phyloP scores from a whole-genome alignment of 305 asterid genomes.

The Fraxinus latifolia region DNA sequence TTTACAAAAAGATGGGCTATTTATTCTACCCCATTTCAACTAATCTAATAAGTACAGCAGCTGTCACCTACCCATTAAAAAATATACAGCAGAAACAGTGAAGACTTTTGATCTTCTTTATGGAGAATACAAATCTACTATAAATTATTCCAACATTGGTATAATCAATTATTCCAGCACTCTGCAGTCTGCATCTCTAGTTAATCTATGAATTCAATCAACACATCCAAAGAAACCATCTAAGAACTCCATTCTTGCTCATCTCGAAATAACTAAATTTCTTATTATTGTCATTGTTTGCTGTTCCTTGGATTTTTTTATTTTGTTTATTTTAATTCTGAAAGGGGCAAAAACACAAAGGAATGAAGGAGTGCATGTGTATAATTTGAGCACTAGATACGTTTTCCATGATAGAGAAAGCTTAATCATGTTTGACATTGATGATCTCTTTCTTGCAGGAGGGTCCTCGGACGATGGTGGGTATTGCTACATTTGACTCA shows the following conservation, averaged over 20 bases:
- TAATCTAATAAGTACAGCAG: not conserved
- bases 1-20: not conserved
- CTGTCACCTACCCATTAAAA: not conserved
- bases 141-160: not conserved
- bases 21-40: not conserved
- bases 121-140: not conserved
- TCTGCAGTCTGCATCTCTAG: not conserved
- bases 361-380: not conserved
- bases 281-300: not conserved
- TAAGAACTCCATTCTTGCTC: not conserved
- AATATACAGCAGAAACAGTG: not conserved
- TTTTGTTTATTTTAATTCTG: not conserved
- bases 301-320: not conserved
- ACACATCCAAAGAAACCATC: not conserved
- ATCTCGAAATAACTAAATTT: not conserved
- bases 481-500: conserved; percentile 61
- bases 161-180: not conserved
- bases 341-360: not conserved
- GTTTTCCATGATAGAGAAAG: not conserved
- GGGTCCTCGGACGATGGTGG: conserved; percentile 58
- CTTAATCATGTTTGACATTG: not conserved
- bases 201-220: not conserved
- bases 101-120: not conserved
- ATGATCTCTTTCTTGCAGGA: conserved; percentile 38
- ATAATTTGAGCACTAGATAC: not conserved